Evolutionary conservation across 305 asterid genomes (phyloP), one percentile per base, ranked within the genome.

Genomic region (Withania somnifera): DNA sequence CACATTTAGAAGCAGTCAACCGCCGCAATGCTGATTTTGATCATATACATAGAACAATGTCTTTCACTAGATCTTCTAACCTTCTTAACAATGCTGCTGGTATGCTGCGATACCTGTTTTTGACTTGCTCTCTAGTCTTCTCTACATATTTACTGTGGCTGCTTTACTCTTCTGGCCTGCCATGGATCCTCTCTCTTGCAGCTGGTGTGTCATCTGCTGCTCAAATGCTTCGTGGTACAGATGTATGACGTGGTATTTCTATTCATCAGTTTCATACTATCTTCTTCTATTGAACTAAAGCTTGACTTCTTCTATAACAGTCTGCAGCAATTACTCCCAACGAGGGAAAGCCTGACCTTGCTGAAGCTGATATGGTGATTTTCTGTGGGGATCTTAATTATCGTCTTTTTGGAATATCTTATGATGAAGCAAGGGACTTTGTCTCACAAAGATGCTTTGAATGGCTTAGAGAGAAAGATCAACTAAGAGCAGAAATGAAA

Each of bases 381-480:
- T 91, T 94, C 84, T 87, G 84, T 40, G 99, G 99, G 10, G 99
- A 95, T 88, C 92, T 93, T 63, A 93, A 95, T 80, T 95, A 95
- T 84, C 97, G 99, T 26, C 92, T 95, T 63, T 94, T 92, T 82
- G 99, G 99, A 26, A 95, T 95, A 91, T 90, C 98, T 2, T 95
- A 95, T 19, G 99, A 94, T 52, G 99, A 95, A 84, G 99, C 97
- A 11, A 91, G 99, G 84, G 99, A 95, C 83, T 92, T 95, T 15
- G 97, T 95, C 54, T 95, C 99, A 17, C 98, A 95, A 80, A 92
- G 99, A 89, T 89, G 97, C 88, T 95, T 95, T 71, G 99, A 94
- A 71, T 95, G 99, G 99, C 97, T 95, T 57, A 92, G 97, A 7
- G 98, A 95, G 90, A 95, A 86, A 84, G 99, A 94, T 84, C 98